Base-by-base conservation (phyloP, 2,329 filamentous ascomycete species). In the Aspergillus candidus region DNA sequence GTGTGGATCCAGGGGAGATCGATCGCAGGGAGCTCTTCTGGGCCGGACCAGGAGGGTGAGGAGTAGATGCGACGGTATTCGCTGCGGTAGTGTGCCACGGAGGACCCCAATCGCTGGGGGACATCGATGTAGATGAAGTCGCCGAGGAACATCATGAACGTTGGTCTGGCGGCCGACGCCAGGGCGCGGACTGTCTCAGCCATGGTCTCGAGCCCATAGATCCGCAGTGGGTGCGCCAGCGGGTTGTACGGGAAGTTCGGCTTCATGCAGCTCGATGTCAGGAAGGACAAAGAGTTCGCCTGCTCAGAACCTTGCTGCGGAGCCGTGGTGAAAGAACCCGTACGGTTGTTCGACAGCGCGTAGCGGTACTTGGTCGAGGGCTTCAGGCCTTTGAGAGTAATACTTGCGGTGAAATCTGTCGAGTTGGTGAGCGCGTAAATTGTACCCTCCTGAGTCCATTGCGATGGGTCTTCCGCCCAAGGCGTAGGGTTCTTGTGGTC, bases 21-120 rank as follows among this genome's bases (percentile, higher is more conserved):
- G 17, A 67, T 61, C 17, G 65, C 59, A 43, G 88, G 83, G 54
- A 84, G 76, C 1, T 81, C 81, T 10, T 86, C 82, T 0, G 80
- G 72, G 1, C 79, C 47, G 11, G 51, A 74, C 93, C 93, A 98
- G 52, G 95, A 91, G 0, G 91, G 91, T 2, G 90, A 95, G 0
- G 88, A 85, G 60, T 98, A 98, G n/a, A 96, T 83, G 56, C 94
- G 88, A 14, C 91, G 83, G 61, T 98, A 98, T 61, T 96, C 89
- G 60, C 88, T 81, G 39, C 90, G 80, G 64, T 96, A 98, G 57
- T 89, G 82, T 42, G 87, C 82, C 1, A 76, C 71, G 0, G 80
- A 76, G 33, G 77, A 80, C 10, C 88, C 89, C 61, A 90, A 85
- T 8, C 85, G 81, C 38, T 81, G 76, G 0, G 91, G 91, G 0